A percentile compares a stretch with the other conserved stretches of the same genome.
These are phyloP conservation scores for Gaertneriomyces semiglobifer DNA, from an alignment of 192 early-diverging fungal genomes.

Conservation along the genomic window DNA sequence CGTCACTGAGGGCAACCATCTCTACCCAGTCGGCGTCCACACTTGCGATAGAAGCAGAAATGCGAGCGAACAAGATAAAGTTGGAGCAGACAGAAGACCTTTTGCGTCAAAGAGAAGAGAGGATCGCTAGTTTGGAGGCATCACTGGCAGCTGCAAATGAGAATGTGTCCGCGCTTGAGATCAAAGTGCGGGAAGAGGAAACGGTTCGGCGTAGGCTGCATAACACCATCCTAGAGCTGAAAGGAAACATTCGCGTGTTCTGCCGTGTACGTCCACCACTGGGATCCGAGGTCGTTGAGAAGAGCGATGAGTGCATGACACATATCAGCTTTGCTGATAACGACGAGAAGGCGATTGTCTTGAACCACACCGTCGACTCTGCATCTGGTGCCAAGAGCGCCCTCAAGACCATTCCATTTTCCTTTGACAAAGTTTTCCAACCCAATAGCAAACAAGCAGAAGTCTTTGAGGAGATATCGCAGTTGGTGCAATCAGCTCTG, in stretches of 20 bases:
- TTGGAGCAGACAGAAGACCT: constrained; percentile 28
- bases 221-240: constrained; percentile 90
- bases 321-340: constrained; percentile 56
- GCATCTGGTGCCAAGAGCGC: constrained; percentile 52
- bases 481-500: constrained; percentile 90
- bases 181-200: constrained; percentile 71
- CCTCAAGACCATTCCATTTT: constrained; percentile 67
- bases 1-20: constrained; percentile 34
- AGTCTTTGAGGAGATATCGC: constrained; percentile 95
- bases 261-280: constrained; percentile 84
- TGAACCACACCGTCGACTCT: constrained; percentile 52
- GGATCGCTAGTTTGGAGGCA: constrained; percentile 27
- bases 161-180: constrained; percentile 51
- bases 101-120: neutral
- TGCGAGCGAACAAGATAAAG: constrained; percentile 33
- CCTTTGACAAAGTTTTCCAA: constrained; percentile 82
- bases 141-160: constrained; percentile 36
- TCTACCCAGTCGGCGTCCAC: constrained; percentile 46
- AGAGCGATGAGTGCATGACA: constrained; percentile 18
- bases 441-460: constrained; percentile 62
- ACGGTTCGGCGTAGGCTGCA: constrained; percentile 76
- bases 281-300: constrained; percentile 21
- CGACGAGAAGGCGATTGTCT: constrained; percentile 71
- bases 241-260: constrained; percentile 97
- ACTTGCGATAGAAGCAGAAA: constrained; percentile 45